Base-by-base conservation (phyloP, 495 filamentous ascomycete genomes). In the Geopyxis carbonaria region DNA sequence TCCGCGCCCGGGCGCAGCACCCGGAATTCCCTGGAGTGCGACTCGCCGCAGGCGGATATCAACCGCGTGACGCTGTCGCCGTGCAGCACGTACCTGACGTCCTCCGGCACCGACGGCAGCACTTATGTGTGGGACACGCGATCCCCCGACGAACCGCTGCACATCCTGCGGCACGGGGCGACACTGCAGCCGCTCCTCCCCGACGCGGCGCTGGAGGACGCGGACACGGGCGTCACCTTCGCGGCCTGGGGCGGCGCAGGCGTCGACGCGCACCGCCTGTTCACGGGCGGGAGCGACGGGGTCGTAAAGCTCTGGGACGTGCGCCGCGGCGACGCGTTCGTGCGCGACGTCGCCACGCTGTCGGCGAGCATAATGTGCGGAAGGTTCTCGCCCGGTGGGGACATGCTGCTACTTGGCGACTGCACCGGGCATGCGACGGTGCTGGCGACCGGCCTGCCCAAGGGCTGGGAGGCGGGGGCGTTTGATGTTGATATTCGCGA, bases 201-300 rank as follows among this genome's bases (percentile, higher is more conserved):
- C 20, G 51, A 66, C 18, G 40, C 69, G 0, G 50, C 67, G 15
- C 61, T 73, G 14, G 83, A 91, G 46, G 47, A 64, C 3, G 70
- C 70, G 15, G 89, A 95, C 51, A 75, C 77, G 0, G 89, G 89
- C 0, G 75, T 93, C 3, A 76, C 78, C 24, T 76, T 89, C 44
- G 72, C 73, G 1, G 61, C 79, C 1, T 97, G 87, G 87, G 85
- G 78, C 1, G 63, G 66, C 2, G 67, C 66, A 0, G 25, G 20
- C 10, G 21, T n/a, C 35, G 15, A 14, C 1, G 25, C 7, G 25
- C 72, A 79, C 34, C 64, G 78, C 0, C 70, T 94, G 31, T 93
- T 86, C 50, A 92, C 80, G n/a, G 89, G 86, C 2, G 77, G 76
- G 2, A 89, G 84, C 0, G 89, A 97, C 52, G 87, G 89, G 1